These are phyloP conservation scores for Colletotrichum tofieldiae DNA, from an alignment of 2,329 filamentous ascomycete genomes.

Conservation along the genomic window DNA sequence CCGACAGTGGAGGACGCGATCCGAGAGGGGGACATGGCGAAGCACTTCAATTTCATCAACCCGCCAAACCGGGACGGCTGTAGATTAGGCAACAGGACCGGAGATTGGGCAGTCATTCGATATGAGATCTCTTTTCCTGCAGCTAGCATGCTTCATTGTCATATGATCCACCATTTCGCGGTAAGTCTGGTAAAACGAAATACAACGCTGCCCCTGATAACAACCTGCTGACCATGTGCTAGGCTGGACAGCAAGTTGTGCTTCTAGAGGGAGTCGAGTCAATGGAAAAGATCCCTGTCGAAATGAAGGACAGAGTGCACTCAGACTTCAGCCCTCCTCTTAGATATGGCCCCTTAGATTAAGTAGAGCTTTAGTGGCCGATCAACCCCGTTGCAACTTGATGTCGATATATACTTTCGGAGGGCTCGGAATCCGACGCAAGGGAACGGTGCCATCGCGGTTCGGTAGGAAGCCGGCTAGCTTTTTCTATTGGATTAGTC, in stretches of 20 bases:
- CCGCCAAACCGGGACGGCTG: conserved; percentile 35
- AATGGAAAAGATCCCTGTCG: conserved; percentile 30
- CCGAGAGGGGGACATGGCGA: conserved; percentile 26
- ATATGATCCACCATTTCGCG: conserved; percentile 39
- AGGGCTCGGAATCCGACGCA: neutral
- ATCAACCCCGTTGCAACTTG: neutral
- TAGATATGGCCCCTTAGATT: conserved; percentile 30
- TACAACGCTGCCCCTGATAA: neutral
- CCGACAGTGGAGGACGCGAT: conserved; percentile 34
- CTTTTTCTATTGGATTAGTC: neutral
- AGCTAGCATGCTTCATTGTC: conserved; percentile 39
- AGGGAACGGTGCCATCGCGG: neutral
- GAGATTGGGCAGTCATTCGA: conserved; percentile 39
- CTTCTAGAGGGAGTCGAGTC: conserved; percentile 31
- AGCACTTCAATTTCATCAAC: conserved; percentile 25
- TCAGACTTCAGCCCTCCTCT: conserved; percentile 26
- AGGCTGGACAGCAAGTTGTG: conserved; percentile 34
- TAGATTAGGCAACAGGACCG: conserved; percentile 31
- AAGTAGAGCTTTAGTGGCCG: neutral
- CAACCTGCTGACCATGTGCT: neutral
- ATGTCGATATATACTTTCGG: neutral
- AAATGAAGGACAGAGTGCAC: conserved; percentile 37
- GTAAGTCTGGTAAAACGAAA: conserved; percentile 1
- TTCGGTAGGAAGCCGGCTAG: neutral
- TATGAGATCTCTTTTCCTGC: conserved; percentile 37